Percentiles rank a stretch among this genome's conserved stretches.
These are phyloP conservation scores for Jimgerdemannia flammicorona DNA, from an alignment of 192 early-diverging fungal genomes.

Conservation along the genomic window DNA sequence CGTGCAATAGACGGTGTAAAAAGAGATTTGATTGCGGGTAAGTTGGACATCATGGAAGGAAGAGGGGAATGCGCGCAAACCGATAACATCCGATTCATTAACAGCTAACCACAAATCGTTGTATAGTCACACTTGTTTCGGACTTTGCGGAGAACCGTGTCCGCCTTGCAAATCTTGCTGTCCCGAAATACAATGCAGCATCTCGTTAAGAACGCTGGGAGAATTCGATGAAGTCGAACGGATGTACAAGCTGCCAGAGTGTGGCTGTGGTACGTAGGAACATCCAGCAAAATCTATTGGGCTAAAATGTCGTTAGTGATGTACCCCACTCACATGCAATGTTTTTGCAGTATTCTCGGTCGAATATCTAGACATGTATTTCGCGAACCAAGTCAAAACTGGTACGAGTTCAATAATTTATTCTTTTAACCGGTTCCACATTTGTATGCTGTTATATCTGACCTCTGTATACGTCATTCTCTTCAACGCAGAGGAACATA, in stretches of 20 bases:
- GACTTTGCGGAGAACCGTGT: constrained; percentile 24
- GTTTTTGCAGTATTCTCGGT: constrained; percentile 20
- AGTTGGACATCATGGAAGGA: background rate
- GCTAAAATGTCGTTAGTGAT: constrained; percentile 1
- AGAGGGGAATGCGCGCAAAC: no score
- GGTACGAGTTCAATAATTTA: constrained; percentile 7
- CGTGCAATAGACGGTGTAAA: constrained; percentile 23
- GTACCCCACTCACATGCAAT: no score
- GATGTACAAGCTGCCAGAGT: constrained; percentile 25
- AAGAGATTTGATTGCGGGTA: constrained; percentile 22
- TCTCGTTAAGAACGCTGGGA: constrained; percentile 9
- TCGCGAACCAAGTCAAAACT: constrained; percentile 14
- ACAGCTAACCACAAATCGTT: background rate
- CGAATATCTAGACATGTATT: constrained; percentile 23
- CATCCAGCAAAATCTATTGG: background rate
- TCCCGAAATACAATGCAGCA: constrained; percentile 9
- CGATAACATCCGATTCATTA: background rate
- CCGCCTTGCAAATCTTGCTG: constrained; percentile 15
- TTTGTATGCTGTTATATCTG: no score
- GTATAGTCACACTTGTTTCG: constrained; percentile 21
- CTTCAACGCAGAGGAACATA: constrained; percentile 13
- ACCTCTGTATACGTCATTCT: background rate
- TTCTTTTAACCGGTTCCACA: background rate
- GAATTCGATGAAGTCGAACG: constrained; percentile 20
- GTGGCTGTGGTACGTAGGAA: constrained; percentile 30